phyloP scores from a whole-genome alignment of 768 basidiomycete species.

The Russula vinacea region DNA sequence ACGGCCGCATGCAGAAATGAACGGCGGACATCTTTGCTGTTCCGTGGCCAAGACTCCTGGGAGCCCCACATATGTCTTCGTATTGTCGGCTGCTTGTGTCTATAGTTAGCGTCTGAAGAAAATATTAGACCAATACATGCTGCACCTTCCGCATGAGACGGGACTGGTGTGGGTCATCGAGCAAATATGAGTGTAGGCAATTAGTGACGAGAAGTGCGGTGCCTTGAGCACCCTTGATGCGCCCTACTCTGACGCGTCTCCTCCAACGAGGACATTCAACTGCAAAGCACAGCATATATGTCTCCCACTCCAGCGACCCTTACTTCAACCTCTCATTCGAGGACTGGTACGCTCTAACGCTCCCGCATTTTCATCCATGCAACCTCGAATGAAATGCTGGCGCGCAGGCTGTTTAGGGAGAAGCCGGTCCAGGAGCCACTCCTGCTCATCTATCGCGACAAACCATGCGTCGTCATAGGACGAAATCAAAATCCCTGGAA shows the following conservation, averaged over 20 bases:
- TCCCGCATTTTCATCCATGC: slow-evolving; percentile 32
- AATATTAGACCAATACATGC: slow-evolving; percentile 3
- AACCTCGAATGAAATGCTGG: slow-evolving; percentile 34
- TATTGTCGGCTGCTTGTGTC: slow-evolving; percentile 7
- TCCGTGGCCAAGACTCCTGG: neutral
- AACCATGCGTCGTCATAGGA: slow-evolving; percentile 88
- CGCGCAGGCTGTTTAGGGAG: slow-evolving; percentile 72
- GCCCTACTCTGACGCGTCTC: slow-evolving; percentile 34
- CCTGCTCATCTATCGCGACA: slow-evolving; percentile 83
- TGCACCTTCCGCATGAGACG: neutral
- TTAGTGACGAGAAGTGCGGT: neutral
- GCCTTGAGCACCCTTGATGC: slow-evolving; percentile 13
- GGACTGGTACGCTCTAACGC: slow-evolving; percentile 69
- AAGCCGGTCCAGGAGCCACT: slow-evolving; percentile 63
- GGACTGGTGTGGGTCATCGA: neutral
- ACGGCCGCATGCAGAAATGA: slow-evolving; percentile 81
- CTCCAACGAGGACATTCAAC: slow-evolving; percentile 9
- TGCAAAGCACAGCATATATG: slow-evolving; percentile 53
- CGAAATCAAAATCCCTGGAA: slow-evolving; percentile 99
- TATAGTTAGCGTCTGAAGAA: neutral
- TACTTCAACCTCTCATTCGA: slow-evolving; percentile 89
- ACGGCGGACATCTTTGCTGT: neutral
- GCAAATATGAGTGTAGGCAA: slow-evolving; percentile 1
- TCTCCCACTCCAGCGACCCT: slow-evolving; percentile 76
- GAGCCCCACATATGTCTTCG: neutral